Base-by-base conservation (phyloP, 2,329 filamentous ascomycete genomes). In the Myriangium duriaei region DNA sequence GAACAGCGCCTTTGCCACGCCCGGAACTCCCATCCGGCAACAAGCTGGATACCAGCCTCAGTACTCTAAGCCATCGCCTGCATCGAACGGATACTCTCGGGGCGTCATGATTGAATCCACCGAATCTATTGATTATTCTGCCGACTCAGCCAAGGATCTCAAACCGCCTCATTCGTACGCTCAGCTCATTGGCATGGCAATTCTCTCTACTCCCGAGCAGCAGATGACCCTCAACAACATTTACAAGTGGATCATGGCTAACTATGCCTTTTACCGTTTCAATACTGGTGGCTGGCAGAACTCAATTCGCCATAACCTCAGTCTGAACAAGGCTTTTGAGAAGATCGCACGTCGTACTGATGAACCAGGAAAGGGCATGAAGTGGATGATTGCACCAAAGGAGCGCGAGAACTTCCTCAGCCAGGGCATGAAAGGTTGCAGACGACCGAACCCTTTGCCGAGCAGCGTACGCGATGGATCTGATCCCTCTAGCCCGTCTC, bases 291-390 rank as follows among this genome's bases (percentile, higher is more conserved):
- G 91, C 42, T 98, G 92, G 92, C 91, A 95, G 76, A 98, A 98
- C 57, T 95, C 86, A 0, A 98, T 98, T 48, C 79, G 91, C 10
- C 91, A 98, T 57, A 98, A 98, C 50, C 62, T 98, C 11, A 96
- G 91, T 1, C 63, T 98, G 30, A 96, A 93, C 59, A 94, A 95
- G 56, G 77, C 81, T 0, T 98, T 98, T 53, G 79, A 86, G 50
- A 98, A 98, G 59, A 81, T 94, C 6, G 82, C 91, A 3, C 79
- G 91, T 32, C 79, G 83, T 11, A 94, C 86, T 0, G 85, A 96
- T 49, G 91, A 98, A 56, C 91, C 91, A 14, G 91, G 91, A 10
- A 98, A 98, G 58, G 91, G 91, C 17, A 96, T 95, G 86, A 96
- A 96, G 57, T 98, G 91, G 91, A 84, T 88, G 59, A 87, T 98